Base-by-base conservation (phyloP, 495 filamentous ascomycete species). In the Letharia lupina region DNA sequence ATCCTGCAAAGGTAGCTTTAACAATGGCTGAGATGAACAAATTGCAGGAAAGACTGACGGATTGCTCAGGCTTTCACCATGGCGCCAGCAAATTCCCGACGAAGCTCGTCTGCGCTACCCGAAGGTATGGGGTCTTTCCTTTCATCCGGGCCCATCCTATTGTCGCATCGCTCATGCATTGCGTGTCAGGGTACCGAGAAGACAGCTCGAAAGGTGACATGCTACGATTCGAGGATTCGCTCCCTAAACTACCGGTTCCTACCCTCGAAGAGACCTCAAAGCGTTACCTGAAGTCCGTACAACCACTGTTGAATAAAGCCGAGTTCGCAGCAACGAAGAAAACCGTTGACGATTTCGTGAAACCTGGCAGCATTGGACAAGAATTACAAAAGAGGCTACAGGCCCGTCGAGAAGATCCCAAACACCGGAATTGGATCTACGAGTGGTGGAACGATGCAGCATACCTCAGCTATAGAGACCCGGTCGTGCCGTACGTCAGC, bases 401-500 rank as follows among this genome's bases (percentile, higher is more conserved):
- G 60, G 91, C 89, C 52, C 86, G 89, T 63, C 85, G 91, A 45
- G 89, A 91, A 64, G 84, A 96, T 71, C 89, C 95, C 58, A 87
- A 91, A 67, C 76, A 82, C 76, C 90, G 89, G 77, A 99, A 97
- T 80, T 99, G 95, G 95, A 75, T 99, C 23, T 84, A 86, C 67
- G 93, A 98, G 71, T 99, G 95, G 95, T 99, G 95, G 95, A 96
- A 97, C 77, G 83, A 93, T 64, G 83, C 84, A 4, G 93, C 94
- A 48, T 99, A 99, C 78, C 83, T 99, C 63, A 83, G 74, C 65
- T 96, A 96, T 81, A 90, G 93, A 66, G 95, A 97, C 76, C 95
- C 95, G 45, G 90, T 99, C 39, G 89, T 98, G 40, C 95, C 95
- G 64, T 99, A 98, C 75, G 95, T 99, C 69, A 96, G 91, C 75